Conservation (phyloP, 1,284 basidiomycete genomes). For the Paramarasmius palmivorus region DNA sequence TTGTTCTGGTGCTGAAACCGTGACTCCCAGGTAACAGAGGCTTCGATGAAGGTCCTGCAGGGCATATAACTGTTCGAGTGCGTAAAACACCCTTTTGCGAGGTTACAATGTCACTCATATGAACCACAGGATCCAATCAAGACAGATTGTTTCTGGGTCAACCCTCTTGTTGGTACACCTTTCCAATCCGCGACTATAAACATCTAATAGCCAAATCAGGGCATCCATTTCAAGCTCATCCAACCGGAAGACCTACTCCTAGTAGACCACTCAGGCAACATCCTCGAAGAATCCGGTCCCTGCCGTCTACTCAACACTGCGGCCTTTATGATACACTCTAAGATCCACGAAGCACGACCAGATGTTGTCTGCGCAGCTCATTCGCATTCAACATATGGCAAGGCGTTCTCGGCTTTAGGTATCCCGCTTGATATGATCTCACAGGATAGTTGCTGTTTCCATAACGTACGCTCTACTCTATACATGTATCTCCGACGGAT, state of each 20-base stretch:
- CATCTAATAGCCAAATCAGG: slow-evolving; percentile 26
- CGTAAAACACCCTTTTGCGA: background rate
- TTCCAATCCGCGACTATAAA: slow-evolving; percentile 6
- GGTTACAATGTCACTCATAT: background rate
- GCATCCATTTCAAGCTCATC: slow-evolving; percentile 7
- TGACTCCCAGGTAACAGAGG: slow-evolving; percentile 5
- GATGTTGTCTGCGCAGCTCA: slow-evolving; percentile 68
- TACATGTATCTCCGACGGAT: background rate
- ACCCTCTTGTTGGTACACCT: slow-evolving; percentile 39
- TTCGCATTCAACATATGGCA: slow-evolving; percentile 60
- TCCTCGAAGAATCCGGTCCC: slow-evolving; percentile 9
- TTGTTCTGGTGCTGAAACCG: background rate
- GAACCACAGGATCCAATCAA: slow-evolving; percentile 1
- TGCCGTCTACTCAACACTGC: slow-evolving; percentile 5
- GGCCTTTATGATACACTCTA: slow-evolving; percentile 32
- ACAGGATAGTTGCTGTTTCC: slow-evolving; percentile 49
- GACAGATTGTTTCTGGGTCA: slow-evolving; percentile 29
- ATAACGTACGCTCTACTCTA: slow-evolving; percentile 24
- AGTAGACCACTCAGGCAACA: slow-evolving; percentile 1
- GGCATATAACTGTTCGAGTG: slow-evolving; percentile 61
- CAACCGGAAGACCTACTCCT: slow-evolving; percentile 7
- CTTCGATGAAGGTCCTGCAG: slow-evolving; percentile 51
- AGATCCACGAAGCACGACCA: slow-evolving; percentile 57
- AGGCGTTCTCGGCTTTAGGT: slow-evolving; percentile 60
- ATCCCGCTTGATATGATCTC: slow-evolving; percentile 52